Percentiles rank a stretch among this genome's conserved stretches.
These are phyloP conservation scores for Trichoderma harzianum DNA, from an alignment of 2,329 filamentous ascomycete genomes.

Conservation along the genomic window DNA sequence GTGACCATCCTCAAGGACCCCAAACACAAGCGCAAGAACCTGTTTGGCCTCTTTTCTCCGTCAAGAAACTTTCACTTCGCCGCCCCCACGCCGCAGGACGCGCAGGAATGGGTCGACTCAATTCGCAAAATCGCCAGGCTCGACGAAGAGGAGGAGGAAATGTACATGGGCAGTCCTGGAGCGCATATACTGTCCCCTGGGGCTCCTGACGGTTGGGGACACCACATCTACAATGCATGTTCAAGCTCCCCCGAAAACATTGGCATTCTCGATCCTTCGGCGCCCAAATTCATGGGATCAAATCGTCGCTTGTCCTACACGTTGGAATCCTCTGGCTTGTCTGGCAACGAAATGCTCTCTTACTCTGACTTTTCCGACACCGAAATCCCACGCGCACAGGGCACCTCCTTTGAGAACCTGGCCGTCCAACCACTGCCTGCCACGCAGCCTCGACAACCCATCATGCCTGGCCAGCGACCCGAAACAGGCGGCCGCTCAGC, in stretches of 20 bases:
- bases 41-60: constrained; percentile 90
- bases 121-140: constrained; percentile 78
- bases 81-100: constrained; percentile 68
- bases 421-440: constrained; percentile 39
- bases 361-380: constrained; percentile 84
- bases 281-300: constrained; percentile 32
- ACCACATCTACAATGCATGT: constrained; percentile 39
- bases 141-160: constrained; percentile 83
- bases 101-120: constrained; percentile 79
- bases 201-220: constrained; percentile 12
- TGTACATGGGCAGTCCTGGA: constrained; percentile 67
- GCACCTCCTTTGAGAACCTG: constrained; percentile 51
- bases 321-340: constrained; percentile 60
- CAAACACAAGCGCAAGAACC: constrained; percentile 79
- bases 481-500: constrained; percentile 41
- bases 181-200: constrained; percentile 45
- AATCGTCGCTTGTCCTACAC: constrained; percentile 60
- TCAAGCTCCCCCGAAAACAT: constrained; percentile 61
- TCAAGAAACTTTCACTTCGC: constrained; percentile 90
- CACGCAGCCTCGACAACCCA: background rate
- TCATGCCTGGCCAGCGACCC: constrained; percentile 12
- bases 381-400: constrained; percentile 46
- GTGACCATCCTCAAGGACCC: constrained; percentile 85
- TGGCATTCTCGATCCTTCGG: constrained; percentile 33
- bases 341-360: constrained; percentile 60